A percentile compares a stretch with the other conserved stretches of the same genome.
Evolutionary conservation across 164 flowering plant species (phyloP).

Genomic region (Stephania cephalantha): DNA sequence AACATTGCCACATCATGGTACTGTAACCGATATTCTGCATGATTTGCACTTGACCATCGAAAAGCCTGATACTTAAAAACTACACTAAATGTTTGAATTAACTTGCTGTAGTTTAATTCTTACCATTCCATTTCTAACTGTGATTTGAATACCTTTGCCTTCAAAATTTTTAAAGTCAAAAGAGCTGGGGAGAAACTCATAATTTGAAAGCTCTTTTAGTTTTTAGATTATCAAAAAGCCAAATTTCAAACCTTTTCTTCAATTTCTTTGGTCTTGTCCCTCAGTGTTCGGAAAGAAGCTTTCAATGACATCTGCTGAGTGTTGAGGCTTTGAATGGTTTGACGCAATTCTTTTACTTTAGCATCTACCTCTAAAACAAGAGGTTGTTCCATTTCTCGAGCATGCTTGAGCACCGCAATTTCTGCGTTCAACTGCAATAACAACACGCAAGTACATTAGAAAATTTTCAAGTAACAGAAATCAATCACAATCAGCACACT

Average conservation of each 20-base stretch:
- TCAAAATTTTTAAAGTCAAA: conserved; percentile 44
- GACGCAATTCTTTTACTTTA: conserved; percentile 61
- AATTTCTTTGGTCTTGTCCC: conserved; percentile 58
- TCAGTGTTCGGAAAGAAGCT: conserved; percentile 41
- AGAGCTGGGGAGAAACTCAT: conserved; percentile 40
- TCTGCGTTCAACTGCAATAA: conserved; percentile 60
- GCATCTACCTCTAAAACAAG: conserved; percentile 56
- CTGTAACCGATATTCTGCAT: no score
- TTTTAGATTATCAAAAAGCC: background rate
- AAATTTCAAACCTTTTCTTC: conserved; percentile 52
- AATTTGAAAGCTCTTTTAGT: no score
- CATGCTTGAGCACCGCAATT: conserved; percentile 41
- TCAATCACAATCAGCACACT: background rate
- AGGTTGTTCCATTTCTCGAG: conserved; percentile 62
- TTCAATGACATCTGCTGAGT: conserved; percentile 63
- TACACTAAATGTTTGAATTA: no score
- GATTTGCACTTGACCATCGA: no score
- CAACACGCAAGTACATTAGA: background rate
- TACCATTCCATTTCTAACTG: background rate
- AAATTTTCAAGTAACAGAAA: background rate
- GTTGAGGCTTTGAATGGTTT: conserved; percentile 58
- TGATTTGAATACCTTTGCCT: conserved; percentile 57
- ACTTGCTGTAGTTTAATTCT: background rate
- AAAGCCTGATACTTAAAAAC: no score
- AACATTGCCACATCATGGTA: background rate